Base-by-base conservation (phyloP, 1,284 basidiomycete genomes). In the Puccinia polysora region DNA sequence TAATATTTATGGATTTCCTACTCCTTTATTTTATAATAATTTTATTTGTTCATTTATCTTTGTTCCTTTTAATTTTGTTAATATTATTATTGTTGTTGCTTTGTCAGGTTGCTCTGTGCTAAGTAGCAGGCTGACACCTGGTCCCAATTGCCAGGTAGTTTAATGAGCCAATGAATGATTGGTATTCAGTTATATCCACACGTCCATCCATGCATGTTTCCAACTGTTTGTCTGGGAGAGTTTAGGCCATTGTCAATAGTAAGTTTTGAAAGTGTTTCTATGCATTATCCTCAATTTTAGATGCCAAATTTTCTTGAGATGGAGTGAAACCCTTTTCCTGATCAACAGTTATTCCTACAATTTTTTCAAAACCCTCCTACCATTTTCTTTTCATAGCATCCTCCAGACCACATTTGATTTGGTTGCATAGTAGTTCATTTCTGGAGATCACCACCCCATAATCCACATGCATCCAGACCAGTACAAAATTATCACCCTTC, bases 381-480 rank as follows among this genome's bases (percentile, higher is more conserved):
- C 40, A 43, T 43, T 43, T 43, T 18, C 8, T 8, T 43, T 43
- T 43, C 40, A 43, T 18, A 8, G 8, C 18, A 43, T 43, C 18
- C 18, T 43, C 40, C 40, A 43, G 8, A 8, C 8, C 8, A 43
- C 8, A 43, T 18, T 43, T 43, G 8, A 43, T 18, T 43, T 43
- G 8, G 8, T 43, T 8, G 8, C 8, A 43, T 43, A 43, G 8
- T 8, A 43, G 8, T 52, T 23, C 15, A 52, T 52, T 23, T 7
- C 20, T 52, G 7, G 10, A 10, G 7, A 52, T 8, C 8, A 52
- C 20, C 8, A 58, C 15, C 15, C 55, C 55, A 58, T 58, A 12
- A 32, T 58, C 55, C 55, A 58, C 18, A 58, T 58, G 18, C 14
- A 36, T 23, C 55, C 55, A 58, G 10, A 58, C 32, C 7, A 15